These are phyloP conservation scores for Priceomyces castillae DNA, from an alignment of 805 yeast species.

Conservation along the genomic window DNA sequence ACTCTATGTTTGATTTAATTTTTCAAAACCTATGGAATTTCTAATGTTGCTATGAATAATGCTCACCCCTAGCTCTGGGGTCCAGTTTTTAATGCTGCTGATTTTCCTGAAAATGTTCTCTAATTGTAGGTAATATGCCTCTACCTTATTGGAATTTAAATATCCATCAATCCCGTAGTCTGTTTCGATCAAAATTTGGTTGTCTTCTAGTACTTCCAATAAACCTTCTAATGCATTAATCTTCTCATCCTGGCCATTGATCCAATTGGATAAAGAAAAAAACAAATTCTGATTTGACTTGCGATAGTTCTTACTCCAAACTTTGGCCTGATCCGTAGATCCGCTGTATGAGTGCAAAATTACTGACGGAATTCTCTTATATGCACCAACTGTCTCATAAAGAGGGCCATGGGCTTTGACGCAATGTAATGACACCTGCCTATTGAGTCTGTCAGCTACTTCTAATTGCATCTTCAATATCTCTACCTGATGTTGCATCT, in stretches of 20 bases:
- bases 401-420: conserved; percentile 74
- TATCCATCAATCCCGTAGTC: conserved; percentile 33
- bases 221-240: conserved; percentile 18
- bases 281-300: conserved; percentile 25
- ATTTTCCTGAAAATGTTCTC: conserved; percentile 19
- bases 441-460: conserved; percentile 47
- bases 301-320: conserved; percentile 41
- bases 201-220: conserved; percentile 13
- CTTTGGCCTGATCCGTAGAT: conserved; percentile 61
- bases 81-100: conserved; percentile 11
- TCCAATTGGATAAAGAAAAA: conserved; percentile 54
- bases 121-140: conserved; percentile 22
- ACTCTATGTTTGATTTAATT: background rate
- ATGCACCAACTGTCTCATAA: conserved; percentile 39
- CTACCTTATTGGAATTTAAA: conserved; percentile 7
- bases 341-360: conserved; percentile 88
- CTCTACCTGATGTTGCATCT: conserved; percentile 60
- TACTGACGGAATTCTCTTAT: conserved; percentile 34
- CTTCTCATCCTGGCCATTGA: conserved; percentile 40
- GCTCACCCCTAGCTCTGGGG: conserved; percentile 5
- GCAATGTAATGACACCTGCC: conserved; percentile 76
- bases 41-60: conserved; percentile 11
- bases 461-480: conserved; percentile 51
- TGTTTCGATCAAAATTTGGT: conserved; percentile 34
- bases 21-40: conserved; percentile 4